These are phyloP conservation scores for Sherardia arvensis DNA, from an alignment of 257 asterid genomes.

Conservation along the genomic window DNA sequence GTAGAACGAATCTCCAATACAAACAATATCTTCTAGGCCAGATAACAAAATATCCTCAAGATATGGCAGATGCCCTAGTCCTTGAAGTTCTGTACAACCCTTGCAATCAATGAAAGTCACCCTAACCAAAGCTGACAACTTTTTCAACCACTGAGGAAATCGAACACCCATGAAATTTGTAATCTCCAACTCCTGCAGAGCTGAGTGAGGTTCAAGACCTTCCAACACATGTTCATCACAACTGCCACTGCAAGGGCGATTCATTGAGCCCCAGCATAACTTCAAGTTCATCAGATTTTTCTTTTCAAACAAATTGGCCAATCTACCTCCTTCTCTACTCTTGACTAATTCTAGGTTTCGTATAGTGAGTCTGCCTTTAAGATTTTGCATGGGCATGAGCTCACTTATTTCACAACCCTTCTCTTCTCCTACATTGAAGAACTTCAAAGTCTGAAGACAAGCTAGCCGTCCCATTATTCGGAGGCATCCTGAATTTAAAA, in stretches of 20 bases:
- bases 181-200: not conserved
- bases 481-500: not conserved
- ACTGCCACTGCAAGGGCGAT: not conserved
- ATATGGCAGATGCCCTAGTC: constrained; percentile 23
- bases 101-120: not conserved
- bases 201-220: not conserved
- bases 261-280: not conserved
- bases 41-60: constrained; percentile 4
- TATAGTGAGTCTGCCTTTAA: not conserved
- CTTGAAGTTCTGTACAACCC: constrained; percentile 10
- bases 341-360: not conserved
- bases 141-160: not conserved
- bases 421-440: not conserved
- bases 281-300: not conserved
- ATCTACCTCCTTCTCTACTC: not conserved
- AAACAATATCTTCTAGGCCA: not conserved
- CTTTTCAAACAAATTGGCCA: not conserved
- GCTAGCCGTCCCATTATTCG: not conserved
- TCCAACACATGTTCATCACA: not conserved
- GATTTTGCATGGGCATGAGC: not conserved
- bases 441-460: not conserved
- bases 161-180: not conserved
- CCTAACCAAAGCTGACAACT: not conserved
- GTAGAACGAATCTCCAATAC: constrained; percentile 18
- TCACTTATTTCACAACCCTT: not conserved